Conservation (phyloP, 169 alveolate genomes). For the Plasmodium gonderi region DNA sequence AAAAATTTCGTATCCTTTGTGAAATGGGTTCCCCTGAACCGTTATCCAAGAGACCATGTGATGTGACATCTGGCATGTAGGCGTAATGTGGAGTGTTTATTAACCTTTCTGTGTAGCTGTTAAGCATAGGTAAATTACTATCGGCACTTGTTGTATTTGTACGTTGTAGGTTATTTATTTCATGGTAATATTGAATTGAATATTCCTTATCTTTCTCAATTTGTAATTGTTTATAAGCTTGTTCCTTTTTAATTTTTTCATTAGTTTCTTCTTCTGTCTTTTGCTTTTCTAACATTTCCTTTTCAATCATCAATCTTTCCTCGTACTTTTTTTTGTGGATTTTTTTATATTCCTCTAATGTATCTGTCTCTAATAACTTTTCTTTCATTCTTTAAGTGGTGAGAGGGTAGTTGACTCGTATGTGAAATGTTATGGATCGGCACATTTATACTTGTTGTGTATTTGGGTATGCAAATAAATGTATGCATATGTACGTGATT, state of each 20-base stretch:
- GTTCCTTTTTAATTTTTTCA: conserved; percentile 48
- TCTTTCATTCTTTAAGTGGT: conserved; percentile 31
- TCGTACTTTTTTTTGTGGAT: conserved; percentile 55
- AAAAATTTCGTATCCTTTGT: conserved; percentile 39
- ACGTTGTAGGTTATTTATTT: conserved; percentile 28
- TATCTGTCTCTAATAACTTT: conserved; percentile 3
- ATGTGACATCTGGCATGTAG: conserved; percentile 15
- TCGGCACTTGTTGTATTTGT: not conserved
- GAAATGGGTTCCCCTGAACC: conserved; percentile 1
- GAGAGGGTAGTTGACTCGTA: too few relatives aligned
- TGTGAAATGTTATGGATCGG: too few relatives aligned
- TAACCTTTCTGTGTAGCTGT: conserved; percentile 66
- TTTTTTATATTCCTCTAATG: conserved; percentile 44
- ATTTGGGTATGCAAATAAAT: too few relatives aligned
- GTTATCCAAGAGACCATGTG: not conserved
- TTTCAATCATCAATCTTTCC: conserved; percentile 41
- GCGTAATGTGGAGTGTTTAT: conserved; percentile 26
- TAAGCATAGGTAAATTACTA: not conserved
- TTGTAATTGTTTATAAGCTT: conserved; percentile 56
- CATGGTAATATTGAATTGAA: conserved; percentile 57
- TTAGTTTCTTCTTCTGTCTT: not conserved
- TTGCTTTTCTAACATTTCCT: conserved; percentile 23
- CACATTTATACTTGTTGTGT: too few relatives aligned
- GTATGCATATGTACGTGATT: too few relatives aligned
- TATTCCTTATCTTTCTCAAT: conserved; percentile 68